phyloP scores from a whole-genome alignment of 495 filamentous ascomycete species.

The Penicillium longicatenatum region DNA sequence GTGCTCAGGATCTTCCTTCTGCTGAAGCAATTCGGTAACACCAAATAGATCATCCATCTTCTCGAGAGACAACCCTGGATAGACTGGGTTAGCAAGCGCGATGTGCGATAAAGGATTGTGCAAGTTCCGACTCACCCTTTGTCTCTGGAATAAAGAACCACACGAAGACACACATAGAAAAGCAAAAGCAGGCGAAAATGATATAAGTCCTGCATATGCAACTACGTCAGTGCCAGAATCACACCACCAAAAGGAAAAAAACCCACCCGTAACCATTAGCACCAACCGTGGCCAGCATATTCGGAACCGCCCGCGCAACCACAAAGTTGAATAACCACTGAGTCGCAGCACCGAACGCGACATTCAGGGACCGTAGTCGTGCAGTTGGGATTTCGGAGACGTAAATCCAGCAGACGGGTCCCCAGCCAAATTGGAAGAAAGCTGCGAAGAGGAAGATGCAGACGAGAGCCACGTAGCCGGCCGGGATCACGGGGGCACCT shows the following conservation, averaged over 20 bases:
- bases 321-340: conserved; percentile 53
- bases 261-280: conserved; percentile 58
- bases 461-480: conserved; percentile 68
- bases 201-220: conserved; percentile 33
- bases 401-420: conserved; percentile 78
- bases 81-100: not conserved
- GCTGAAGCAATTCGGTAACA: conserved; percentile 30
- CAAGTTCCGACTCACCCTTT: conserved; percentile 52
- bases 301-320: conserved; percentile 41
- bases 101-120: not conserved
- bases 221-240: conserved; percentile 29
- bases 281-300: conserved; percentile 58
- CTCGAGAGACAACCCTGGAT: conserved; percentile 43
- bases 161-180: conserved; percentile 66
- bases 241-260: conserved; percentile 28
- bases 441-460: conserved; percentile 75
- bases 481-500: conserved; percentile 51
- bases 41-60: conserved; percentile 58
- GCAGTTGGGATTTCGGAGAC: conserved; percentile 74
- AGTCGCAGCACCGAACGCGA: conserved; percentile 67
- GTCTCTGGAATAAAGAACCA: conserved; percentile 77
- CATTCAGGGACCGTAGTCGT: conserved; percentile 66
- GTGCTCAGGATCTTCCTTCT: conserved; percentile 13
- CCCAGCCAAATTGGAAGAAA: conserved; percentile 81
- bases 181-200: conserved; percentile 59